These are phyloP conservation scores for Nicotiana knightiana DNA, from an alignment of 257 asterid species.

Conservation along the genomic window DNA sequence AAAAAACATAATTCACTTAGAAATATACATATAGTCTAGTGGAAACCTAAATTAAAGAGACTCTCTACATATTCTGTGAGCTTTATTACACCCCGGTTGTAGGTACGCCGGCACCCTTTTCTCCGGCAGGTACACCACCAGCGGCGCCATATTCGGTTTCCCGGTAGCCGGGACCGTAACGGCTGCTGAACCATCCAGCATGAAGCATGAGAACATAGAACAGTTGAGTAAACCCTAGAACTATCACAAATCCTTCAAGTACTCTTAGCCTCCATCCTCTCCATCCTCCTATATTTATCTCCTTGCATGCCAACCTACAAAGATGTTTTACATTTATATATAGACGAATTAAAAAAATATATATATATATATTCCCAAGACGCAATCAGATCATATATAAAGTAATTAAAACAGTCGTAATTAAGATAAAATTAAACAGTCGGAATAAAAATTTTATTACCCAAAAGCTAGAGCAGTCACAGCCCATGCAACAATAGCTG, in stretches of 20 bases:
- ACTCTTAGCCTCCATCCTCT: slow-evolving; percentile 92
- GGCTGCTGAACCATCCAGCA: slow-evolving; percentile 71
- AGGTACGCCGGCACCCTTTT: neutral
- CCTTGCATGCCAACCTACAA: slow-evolving; percentile 78
- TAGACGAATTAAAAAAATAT: too few relatives aligned
- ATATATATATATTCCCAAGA: too few relatives aligned
- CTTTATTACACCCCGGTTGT: neutral
- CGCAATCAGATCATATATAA: too few relatives aligned
- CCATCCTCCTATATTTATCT: slow-evolving; percentile 66
- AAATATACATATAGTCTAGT: too few relatives aligned
- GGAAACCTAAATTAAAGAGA: neutral
- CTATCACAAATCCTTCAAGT: slow-evolving; percentile 63
- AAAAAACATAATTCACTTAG: too few relatives aligned
- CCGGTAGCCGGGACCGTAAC: slow-evolving; percentile 52
- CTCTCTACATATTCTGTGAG: too few relatives aligned
- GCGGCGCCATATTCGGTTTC: slow-evolving; percentile 32
- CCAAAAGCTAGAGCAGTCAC: slow-evolving; percentile 77
- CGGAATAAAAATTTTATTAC: slow-evolving; percentile 2
- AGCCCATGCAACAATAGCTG: slow-evolving; percentile 74
- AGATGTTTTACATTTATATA: too few relatives aligned
- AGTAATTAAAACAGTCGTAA: too few relatives aligned
- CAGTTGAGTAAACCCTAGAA: slow-evolving; percentile 53
- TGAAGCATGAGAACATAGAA: slow-evolving; percentile 62
- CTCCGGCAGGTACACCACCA: slow-evolving; percentile 13
- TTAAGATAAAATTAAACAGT: neutral